These are phyloP conservation scores for Carex arenaria DNA, from an alignment of 202 grass and related monocot species.

Conservation along the genomic window DNA sequence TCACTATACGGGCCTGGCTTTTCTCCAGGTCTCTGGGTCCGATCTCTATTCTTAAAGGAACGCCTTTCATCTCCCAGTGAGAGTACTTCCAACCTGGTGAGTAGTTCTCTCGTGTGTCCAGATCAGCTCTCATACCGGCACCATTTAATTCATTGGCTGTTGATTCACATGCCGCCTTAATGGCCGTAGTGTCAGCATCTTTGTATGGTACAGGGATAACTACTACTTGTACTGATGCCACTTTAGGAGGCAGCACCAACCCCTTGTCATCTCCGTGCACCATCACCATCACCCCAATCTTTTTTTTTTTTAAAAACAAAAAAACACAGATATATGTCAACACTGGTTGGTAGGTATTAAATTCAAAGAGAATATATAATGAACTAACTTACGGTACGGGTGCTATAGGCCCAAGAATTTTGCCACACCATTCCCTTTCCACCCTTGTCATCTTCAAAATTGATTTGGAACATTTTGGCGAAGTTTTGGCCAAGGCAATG, in stretches of 20 bases:
- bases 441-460: conserved; percentile 93
- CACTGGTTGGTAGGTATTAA: background rate
- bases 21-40: conserved; percentile 94
- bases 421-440: conserved; percentile 93
- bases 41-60: conserved; percentile 96
- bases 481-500: conserved; percentile 99
- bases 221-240: conserved; percentile 81
- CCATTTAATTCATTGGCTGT: conserved; percentile 46
- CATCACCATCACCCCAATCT: conserved; percentile 95
- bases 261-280: conserved; percentile 97
- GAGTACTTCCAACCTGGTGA: conserved; percentile 99
- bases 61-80: conserved; percentile 98
- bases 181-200: conserved; percentile 80
- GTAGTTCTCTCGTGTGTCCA: conserved; percentile 82
- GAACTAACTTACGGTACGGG: conserved; percentile 76
- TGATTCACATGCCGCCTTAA: conserved; percentile 63
- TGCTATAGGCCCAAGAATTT: conserved; percentile 98
- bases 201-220: conserved; percentile 90
- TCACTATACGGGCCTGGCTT: conserved; percentile 69
- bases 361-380: background rate
- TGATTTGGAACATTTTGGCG: conserved; percentile 95
- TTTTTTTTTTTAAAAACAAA: conserved; percentile 10
- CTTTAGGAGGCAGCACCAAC: conserved; percentile 83
- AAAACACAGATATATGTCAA: background rate
- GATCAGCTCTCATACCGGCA: conserved; percentile 57